Percentiles rank a stretch among this genome's conserved stretches.
These are phyloP conservation scores for Aaosphaeria arxii DNA, from an alignment of 2,329 filamentous ascomycete genomes.

Conservation along the genomic window DNA sequence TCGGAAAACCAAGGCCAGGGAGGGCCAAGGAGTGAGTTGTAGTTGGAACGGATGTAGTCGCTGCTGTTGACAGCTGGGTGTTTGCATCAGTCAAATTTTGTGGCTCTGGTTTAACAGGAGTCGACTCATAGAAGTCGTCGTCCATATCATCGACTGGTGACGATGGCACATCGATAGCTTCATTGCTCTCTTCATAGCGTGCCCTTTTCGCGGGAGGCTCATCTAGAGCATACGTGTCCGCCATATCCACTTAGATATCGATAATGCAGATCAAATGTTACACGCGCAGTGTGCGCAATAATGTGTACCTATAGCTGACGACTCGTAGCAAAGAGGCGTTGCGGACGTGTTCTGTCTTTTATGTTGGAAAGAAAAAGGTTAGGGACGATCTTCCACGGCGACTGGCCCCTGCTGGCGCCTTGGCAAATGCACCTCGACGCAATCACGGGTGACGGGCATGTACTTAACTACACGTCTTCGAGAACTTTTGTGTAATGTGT, in stretches of 20 bases:
- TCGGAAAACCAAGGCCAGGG: slow-evolving; percentile 35
- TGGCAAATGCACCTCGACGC: too few species aligned
- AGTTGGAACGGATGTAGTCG: slow-evolving; percentile 20
- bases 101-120: slow-evolving; percentile 25
- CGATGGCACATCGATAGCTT: slow-evolving; percentile 35
- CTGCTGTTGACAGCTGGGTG: slow-evolving; percentile 14
- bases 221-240: slow-evolving; percentile 25
- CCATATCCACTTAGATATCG: slow-evolving; percentile 14
- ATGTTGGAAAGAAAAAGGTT: neutral
- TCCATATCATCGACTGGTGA: slow-evolving; percentile 39
- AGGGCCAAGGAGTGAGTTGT: slow-evolving; percentile 19
- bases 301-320: slow-evolving; percentile 4
- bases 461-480: too few species aligned
- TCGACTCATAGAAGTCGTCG: slow-evolving; percentile 38
- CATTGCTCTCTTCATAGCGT: slow-evolving; percentile 34
- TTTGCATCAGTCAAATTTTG: slow-evolving; percentile 15
- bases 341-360: neutral
- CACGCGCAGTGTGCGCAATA: neutral
- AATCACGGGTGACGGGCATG: too few species aligned
- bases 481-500: too few species aligned
- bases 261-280: neutral
- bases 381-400: neutral
- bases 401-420: too few species aligned
- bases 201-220: slow-evolving; percentile 42
- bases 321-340: neutral